Conservation (phyloP, 1,284 basidiomycete genomes). For the Fistulinella cinereoalba region DNA sequence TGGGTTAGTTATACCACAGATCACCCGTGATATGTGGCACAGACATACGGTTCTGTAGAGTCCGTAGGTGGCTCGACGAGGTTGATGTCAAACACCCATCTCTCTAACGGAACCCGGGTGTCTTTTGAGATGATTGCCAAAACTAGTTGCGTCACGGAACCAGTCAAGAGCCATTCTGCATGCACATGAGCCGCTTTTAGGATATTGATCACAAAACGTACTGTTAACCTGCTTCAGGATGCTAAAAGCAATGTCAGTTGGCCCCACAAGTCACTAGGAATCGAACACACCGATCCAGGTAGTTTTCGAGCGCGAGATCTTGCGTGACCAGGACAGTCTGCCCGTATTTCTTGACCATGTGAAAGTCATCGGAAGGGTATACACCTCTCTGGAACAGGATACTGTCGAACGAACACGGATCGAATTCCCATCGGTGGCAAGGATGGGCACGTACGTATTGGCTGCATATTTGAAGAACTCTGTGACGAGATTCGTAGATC, state of each 20-base stretch:
- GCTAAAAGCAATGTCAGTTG: constrained; percentile 37
- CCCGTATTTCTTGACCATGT: constrained; percentile 98
- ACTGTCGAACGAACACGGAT: constrained; percentile 43
- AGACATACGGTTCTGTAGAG: constrained; percentile 47
- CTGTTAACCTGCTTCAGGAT: constrained; percentile 90
- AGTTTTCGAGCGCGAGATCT: constrained; percentile 89
- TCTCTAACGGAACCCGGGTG: constrained; percentile 85
- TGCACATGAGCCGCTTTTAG: constrained; percentile 3
- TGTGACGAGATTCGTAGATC: constrained; percentile 92
- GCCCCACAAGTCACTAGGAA: too few species aligned
- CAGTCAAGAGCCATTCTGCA: constrained; percentile 88
- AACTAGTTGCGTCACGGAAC: constrained; percentile 89
- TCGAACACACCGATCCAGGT: constrained; percentile 76
- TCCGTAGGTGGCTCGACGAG: constrained; percentile 61
- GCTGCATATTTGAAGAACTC: constrained; percentile 99
- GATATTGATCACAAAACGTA: constrained; percentile 40
- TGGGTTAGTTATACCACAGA: constrained; percentile 1
- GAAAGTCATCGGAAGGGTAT: constrained; percentile 98
- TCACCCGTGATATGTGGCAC: not conserved
- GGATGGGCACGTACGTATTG: constrained; percentile 70
- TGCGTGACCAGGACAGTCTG: constrained; percentile 94
- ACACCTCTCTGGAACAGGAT: constrained; percentile 97
- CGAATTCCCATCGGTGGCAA: not conserved
- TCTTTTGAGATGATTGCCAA: constrained; percentile 96
- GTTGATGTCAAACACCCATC: constrained; percentile 98